phyloP scores from a whole-genome alignment of 1,284 basidiomycete genomes.

The Lentinula novae-zelandiae region DNA sequence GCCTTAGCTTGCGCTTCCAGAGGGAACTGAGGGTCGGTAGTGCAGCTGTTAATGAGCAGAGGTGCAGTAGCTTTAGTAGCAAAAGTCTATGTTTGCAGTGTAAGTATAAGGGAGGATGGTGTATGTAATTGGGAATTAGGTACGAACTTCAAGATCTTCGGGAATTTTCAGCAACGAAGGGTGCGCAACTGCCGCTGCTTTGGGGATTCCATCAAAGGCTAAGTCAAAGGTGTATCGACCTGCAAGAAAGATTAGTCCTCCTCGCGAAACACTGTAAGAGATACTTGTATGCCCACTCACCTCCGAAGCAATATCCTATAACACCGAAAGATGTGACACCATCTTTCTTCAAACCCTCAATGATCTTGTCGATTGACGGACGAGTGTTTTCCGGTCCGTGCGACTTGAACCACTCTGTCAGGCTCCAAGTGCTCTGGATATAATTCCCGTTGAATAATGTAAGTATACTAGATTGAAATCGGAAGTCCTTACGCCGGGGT shows the following conservation, averaged over 20 bases:
- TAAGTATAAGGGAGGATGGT: not conserved
- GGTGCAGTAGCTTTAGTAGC: constrained; percentile 42
- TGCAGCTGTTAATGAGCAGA: constrained; percentile 62
- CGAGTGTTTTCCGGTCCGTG: constrained; percentile 48
- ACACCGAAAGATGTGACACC: constrained; percentile 60
- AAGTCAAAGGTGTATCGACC: constrained; percentile 12
- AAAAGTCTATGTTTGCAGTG: constrained; percentile 45
- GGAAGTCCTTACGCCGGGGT: constrained; percentile 27
- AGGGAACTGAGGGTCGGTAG: constrained; percentile 48
- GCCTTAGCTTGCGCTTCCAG: constrained; percentile 41
- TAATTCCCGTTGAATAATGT: constrained; percentile 25
- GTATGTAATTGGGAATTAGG: no score
- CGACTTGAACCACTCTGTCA: constrained; percentile 43
- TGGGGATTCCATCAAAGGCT: constrained; percentile 9
- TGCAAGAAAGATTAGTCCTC: not conserved
- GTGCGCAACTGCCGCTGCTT: constrained; percentile 8
- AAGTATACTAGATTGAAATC: no score
- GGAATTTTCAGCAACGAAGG: constrained; percentile 10
- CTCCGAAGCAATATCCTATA: constrained; percentile 73
- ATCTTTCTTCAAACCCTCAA: constrained; percentile 50
- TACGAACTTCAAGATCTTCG: constrained; percentile 13
- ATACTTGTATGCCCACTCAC: constrained; percentile 25
- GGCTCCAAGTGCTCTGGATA: constrained; percentile 30
- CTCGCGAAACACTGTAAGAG: not conserved
- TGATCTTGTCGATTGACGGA: constrained; percentile 53